These are phyloP conservation scores for Cladophialophora psammophila DNA, from an alignment of 2,329 filamentous ascomycete genomes.

Conservation along the genomic window DNA sequence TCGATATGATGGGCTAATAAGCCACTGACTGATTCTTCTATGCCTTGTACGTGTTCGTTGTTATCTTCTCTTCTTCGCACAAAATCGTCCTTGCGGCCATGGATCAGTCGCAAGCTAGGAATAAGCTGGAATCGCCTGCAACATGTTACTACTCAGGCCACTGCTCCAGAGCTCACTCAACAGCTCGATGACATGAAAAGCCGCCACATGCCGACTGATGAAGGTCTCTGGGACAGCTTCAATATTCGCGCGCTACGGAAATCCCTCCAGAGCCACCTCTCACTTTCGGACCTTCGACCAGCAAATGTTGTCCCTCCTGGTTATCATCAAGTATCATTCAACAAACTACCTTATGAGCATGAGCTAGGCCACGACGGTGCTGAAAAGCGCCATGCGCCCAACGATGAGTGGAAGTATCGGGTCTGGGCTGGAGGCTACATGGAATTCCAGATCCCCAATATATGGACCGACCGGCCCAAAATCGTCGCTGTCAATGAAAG, in stretches of 20 bases:
- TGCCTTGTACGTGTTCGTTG: neutral
- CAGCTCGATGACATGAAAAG: constrained; percentile 23
- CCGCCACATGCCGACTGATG: constrained; percentile 12
- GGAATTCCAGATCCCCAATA: constrained; percentile 53
- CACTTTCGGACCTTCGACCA: constrained; percentile 26
- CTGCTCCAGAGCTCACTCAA: neutral
- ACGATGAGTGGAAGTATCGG: constrained; percentile 72
- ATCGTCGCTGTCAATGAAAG: constrained; percentile 55
- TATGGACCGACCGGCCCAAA: constrained; percentile 37
- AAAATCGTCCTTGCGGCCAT: neutral
- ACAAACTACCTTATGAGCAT: constrained; percentile 65
- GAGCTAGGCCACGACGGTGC: constrained; percentile 82
- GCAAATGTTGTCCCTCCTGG: constrained; percentile 60
- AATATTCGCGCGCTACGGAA: constrained; percentile 19
- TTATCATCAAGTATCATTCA: constrained; percentile 89
- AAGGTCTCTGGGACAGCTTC: constrained; percentile 12
- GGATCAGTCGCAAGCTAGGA: neutral
- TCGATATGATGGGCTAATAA: neutral
- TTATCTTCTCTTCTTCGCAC: neutral
- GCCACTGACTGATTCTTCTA: neutral
- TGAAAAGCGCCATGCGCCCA: constrained; percentile 77
- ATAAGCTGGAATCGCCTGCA: constrained; percentile 1
- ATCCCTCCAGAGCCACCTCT: constrained; percentile 23
- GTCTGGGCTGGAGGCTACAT: constrained; percentile 90
- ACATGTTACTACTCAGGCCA: neutral